Evolutionary conservation across 306 rosid genomes (phyloP).

Genomic region (Quercus variabilis): DNA sequence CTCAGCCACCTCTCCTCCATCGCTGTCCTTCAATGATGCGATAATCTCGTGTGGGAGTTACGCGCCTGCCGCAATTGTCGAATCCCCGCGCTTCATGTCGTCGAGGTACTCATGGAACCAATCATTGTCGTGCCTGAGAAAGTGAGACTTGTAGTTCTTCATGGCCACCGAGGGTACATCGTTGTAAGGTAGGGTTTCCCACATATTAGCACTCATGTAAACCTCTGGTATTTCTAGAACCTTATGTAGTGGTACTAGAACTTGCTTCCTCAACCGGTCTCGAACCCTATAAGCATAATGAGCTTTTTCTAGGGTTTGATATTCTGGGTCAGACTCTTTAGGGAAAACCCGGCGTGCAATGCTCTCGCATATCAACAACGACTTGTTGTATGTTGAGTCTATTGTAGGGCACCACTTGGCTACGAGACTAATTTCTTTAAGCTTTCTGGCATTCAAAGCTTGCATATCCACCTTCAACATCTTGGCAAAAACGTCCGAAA

Average conservation of each 20-base stretch:
- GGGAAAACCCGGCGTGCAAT: slow-evolving; percentile 56
- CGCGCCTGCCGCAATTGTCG: slow-evolving; percentile 51
- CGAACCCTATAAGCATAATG: slow-evolving; percentile 66
- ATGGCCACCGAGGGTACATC: slow-evolving; percentile 46
- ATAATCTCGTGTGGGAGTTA: slow-evolving; percentile 61
- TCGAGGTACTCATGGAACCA: slow-evolving; percentile 47
- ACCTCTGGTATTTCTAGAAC: slow-evolving; percentile 69
- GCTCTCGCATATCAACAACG: slow-evolving; percentile 58
- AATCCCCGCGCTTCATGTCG: slow-evolving; percentile 42
- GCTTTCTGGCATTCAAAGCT: slow-evolving; percentile 24
- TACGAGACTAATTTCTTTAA: slow-evolving; percentile 42
- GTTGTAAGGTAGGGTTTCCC: slow-evolving; percentile 31
- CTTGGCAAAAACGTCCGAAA: slow-evolving; percentile 51
- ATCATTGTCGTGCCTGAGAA: slow-evolving; percentile 46
- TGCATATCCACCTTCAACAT: slow-evolving; percentile 49
- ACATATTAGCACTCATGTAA: slow-evolving; percentile 53
- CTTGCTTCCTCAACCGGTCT: slow-evolving; percentile 62
- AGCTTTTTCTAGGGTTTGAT: slow-evolving; percentile 54
- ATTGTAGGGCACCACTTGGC: slow-evolving; percentile 79
- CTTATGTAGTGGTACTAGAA: slow-evolving; percentile 54
- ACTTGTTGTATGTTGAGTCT: slow-evolving; percentile 56
- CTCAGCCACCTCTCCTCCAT: slow-evolving; percentile 37
- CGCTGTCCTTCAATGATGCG: not conserved
- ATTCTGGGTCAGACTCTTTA: slow-evolving; percentile 36
- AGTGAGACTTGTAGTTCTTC: slow-evolving; percentile 44